Percentiles rank a stretch among this genome's conserved stretches.
Conservation (phyloP, 257 asterid genomes). For the Euphrasia confusa region DNA sequence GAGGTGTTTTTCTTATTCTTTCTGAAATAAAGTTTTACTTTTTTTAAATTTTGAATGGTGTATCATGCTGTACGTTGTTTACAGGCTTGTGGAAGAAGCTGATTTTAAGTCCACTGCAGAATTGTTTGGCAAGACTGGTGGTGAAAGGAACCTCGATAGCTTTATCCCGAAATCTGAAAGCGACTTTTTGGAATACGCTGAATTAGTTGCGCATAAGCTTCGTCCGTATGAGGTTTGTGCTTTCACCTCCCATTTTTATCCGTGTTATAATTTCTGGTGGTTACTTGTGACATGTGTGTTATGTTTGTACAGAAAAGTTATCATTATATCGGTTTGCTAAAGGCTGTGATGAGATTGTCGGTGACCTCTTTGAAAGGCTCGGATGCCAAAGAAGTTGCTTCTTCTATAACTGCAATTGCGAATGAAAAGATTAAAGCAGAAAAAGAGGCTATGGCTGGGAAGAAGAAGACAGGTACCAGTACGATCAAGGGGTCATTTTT, state of each 20-base stretch:
- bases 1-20: constrained; percentile 37
- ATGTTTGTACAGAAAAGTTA: constrained; percentile 75
- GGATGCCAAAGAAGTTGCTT: constrained; percentile 87
- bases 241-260: not conserved
- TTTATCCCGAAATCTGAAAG: constrained; percentile 82
- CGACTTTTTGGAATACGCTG: constrained; percentile 81
- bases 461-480: constrained; percentile 70
- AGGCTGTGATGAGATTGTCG: constrained; percentile 84
- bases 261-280: constrained; percentile 3
- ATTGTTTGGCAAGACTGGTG: constrained; percentile 34
- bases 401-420: constrained; percentile 88
- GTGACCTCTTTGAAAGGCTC: constrained; percentile 74
- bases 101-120: not conserved
- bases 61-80: constrained; percentile 11
- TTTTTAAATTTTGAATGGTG: not conserved
- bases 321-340: constrained; percentile 76
- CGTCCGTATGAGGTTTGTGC: constrained; percentile 70
- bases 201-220: constrained; percentile 71
- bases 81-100: constrained; percentile 83
- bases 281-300: constrained; percentile 1
- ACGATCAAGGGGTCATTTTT: not conserved
- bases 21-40: too few relatives aligned
- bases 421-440: constrained; percentile 93
- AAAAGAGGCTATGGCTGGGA: constrained; percentile 89
- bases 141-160: constrained; percentile 63